Base-by-base conservation (phyloP, 805 yeast species). In the Ogataea haglerorum region DNA sequence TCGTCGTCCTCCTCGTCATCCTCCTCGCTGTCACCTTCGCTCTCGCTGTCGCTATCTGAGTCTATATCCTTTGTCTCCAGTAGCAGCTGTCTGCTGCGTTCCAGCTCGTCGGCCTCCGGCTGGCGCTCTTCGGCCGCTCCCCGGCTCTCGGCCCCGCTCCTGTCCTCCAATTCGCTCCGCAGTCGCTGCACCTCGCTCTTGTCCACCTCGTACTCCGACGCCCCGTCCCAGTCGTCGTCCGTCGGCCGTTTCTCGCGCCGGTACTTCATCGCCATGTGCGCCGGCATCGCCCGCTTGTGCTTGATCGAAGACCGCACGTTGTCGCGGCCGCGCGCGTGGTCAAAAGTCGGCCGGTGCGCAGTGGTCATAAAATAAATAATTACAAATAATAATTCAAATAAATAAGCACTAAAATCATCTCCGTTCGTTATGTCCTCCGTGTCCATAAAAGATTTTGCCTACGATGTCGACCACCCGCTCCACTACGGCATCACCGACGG, bases 391-490 rank as follows among this genome's bases (percentile, higher is more conserved):
- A 17, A 17, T 17, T 30, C 18, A 7, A 18, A n/a, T 21, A n/a
- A 15, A 34, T 23, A 26, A 27, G 28, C 13, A 32, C n/a, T 12
- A 30, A 22, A 14, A 8, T 34, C 6, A 10, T 30, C 15, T 15
- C 25, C 23, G 30, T 30, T 25, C 4, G 23, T 33, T 16, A 21
- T 37, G 17, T 41, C 55, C 17, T 29, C 49, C 10, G 68, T 81
- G 24, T 72, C 79, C 1, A 78, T 87, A 14, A 78, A 80, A 47
- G 98, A 91, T 63, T 91, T 78, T 67, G 98, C 90, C 18, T 90
- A 91, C 56, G 77, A 78, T 5, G 71, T 67, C 12, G 63, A 71
- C 21, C 80, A 86, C 48, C 90, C 93, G 2, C 65, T 86, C 36
- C 84, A 85, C 60, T 76, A 75, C 48, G 95, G 95, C 0, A 72